Percentiles rank a stretch among this genome's conserved stretches.
Conservation (phyloP, 345 rosid genomes). For the Eucalyptus paniculata region DNA sequence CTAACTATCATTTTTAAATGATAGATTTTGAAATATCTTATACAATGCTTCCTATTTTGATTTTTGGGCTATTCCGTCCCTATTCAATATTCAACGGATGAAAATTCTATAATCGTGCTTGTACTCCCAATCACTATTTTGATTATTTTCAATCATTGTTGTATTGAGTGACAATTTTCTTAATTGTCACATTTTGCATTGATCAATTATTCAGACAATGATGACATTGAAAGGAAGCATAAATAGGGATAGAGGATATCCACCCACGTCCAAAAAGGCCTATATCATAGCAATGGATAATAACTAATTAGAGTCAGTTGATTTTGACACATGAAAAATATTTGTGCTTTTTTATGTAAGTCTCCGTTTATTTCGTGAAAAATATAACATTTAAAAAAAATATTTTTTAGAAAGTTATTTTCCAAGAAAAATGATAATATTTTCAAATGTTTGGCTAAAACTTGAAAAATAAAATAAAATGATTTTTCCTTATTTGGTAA, state of each 20-base stretch:
- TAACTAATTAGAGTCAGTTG: neutral
- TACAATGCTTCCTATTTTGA: neutral
- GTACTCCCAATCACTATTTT: neutral
- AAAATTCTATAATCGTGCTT: neutral
- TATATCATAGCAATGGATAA: neutral
- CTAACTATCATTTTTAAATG: neutral
- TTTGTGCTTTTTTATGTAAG: neutral
- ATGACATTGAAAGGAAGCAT: neutral
- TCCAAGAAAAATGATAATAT: no score
- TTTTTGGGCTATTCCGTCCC: neutral
- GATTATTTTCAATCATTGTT: neutral
- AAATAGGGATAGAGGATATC: neutral
- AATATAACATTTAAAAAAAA: no score
- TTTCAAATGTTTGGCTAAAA: no score
- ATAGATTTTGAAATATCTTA: neutral
- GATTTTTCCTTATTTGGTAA: no score
- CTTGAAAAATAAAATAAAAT: no score
- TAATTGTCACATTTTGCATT: neutral
- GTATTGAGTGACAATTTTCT: neutral
- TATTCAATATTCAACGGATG: neutral
- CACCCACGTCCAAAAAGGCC: neutral
- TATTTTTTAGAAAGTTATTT: no score
- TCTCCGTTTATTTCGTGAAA: fast-evolving
- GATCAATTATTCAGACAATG: neutral
- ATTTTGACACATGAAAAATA: neutral